Evolutionary conservation across 2,329 filamentous ascomycete species (phyloP), one percentile per base, ranked within the genome.

Genomic region (Sporothrix humicola): DNA sequence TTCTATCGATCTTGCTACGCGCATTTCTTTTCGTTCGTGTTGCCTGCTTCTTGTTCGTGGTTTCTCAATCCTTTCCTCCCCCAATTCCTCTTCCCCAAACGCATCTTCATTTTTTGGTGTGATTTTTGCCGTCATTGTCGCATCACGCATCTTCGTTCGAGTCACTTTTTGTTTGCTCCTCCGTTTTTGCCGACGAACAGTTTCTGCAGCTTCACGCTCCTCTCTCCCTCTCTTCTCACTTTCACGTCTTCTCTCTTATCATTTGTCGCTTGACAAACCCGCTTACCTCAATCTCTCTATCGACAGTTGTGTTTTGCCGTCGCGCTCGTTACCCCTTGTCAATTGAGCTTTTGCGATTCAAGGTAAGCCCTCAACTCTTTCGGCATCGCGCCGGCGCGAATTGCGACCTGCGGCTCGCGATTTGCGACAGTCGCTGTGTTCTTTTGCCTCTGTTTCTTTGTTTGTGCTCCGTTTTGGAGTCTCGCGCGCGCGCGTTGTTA

Each of bases 21-120:
- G 61, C 72, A 69, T 73, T 69, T 42, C n/a, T 68, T 72, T 73
- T 72, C 69, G 63, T 50, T 69, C 42, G 17, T 72, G 46, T 73
- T 70, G 71, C 69, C 63, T 46, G 61, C 58, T 31, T 48, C 63
- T 54, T 73, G 56, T 61, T 75, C 44, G 73, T 71, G 71, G 54
- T 75, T 74, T 70, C 66, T 48, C n/a, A 44, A 69, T 69, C 13
- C 20, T 42, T 13, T 23, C 13, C 58, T n/a, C 17, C 61, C 61
- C 61, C 61, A 65, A 65, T 15, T 46, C 54, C 3, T 15, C 61
- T 7, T 65, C 15, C 42, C 42, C 42, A 13, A 58, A 15, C 17
- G n/a, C 71, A 72, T 72, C 68, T 61, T 71, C 31, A 50, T 50
- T 59, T 71, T 66, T 71, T 65, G 66, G 66, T 58, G 58, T 65